Evolutionary conservation across 1,139 yeast species (phyloP).

Genomic region (Magnusiomyces suaveolens): DNA sequence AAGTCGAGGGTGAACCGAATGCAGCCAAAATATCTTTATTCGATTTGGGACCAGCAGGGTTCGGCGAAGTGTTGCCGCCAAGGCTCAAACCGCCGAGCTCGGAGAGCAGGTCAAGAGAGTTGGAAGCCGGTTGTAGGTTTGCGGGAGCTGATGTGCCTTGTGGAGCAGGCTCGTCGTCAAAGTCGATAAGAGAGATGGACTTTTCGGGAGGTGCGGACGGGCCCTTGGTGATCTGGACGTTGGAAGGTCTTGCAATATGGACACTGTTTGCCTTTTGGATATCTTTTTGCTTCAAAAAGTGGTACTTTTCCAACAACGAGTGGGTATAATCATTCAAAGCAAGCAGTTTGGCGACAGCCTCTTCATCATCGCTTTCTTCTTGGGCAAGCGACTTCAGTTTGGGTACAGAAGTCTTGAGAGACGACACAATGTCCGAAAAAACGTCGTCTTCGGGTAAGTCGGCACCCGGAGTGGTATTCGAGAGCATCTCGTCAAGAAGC

Average conservation of each 20-base stretch:
- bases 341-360: conserved; percentile 55
- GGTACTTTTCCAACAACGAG: conserved; percentile 57
- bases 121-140: conserved; percentile 22
- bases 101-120: conserved; percentile 50
- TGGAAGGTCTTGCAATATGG: conserved; percentile 31
- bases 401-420: conserved; percentile 80
- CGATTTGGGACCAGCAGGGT: not conserved
- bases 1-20: not conserved
- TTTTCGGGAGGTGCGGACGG: conserved; percentile 30
- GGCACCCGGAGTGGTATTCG: conserved; percentile 45
- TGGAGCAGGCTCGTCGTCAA: conserved; percentile 45
- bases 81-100: conserved; percentile 59
- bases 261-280: conserved; percentile 51
- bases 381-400: conserved; percentile 73
- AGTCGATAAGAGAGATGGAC: conserved; percentile 59
- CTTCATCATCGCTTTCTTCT: conserved; percentile 55
- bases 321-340: conserved; percentile 71
- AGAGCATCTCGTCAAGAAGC: conserved; percentile 79
- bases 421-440: conserved; percentile 61
- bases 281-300: conserved; percentile 56
- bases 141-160: conserved; percentile 5
- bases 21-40: not conserved
- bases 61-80: conserved; percentile 22
- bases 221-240: conserved; percentile 31
- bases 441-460: conserved; percentile 44